phyloP scores from a whole-genome alignment of 2,329 filamentous ascomycete genomes.

The Ampelomyces quisqualis region DNA sequence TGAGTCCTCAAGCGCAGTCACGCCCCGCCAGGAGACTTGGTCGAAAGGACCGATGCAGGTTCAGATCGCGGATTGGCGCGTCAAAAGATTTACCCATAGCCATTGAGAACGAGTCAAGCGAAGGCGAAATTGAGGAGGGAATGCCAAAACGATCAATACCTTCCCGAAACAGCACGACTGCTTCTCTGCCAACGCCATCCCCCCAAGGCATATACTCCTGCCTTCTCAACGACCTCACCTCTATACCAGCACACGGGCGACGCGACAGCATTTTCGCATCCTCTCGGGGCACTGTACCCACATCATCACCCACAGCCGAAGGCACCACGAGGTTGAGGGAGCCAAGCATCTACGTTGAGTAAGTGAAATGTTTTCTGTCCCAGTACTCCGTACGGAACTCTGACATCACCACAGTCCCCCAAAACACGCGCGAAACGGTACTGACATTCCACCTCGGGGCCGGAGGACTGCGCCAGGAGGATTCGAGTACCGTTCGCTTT shows the following conservation, averaged over 20 bases:
- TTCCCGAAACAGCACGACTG: background rate
- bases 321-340: background rate
- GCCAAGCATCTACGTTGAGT: background rate
- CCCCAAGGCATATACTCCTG: background rate
- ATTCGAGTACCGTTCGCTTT: background rate
- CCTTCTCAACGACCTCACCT: too few relatives aligned
- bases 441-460: too few relatives aligned
- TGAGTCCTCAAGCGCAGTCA: too few relatives aligned
- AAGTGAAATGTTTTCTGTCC: background rate
- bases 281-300: too few relatives aligned
- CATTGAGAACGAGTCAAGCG: slow-evolving; percentile 15
- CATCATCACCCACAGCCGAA: background rate
- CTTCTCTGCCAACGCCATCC: background rate
- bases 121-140: background rate
- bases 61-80: slow-evolving; percentile 3
- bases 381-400: background rate
- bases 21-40: too few relatives aligned
- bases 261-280: too few relatives aligned
- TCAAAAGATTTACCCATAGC: slow-evolving; percentile 8
- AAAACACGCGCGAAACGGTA: too few relatives aligned
- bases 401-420: background rate
- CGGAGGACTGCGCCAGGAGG: too few relatives aligned
- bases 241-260: too few relatives aligned
- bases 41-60: too few relatives aligned
- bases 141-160: background rate